These are phyloP conservation scores for Prunella vulgaris DNA, from an alignment of 257 asterid species.

Conservation along the genomic window DNA sequence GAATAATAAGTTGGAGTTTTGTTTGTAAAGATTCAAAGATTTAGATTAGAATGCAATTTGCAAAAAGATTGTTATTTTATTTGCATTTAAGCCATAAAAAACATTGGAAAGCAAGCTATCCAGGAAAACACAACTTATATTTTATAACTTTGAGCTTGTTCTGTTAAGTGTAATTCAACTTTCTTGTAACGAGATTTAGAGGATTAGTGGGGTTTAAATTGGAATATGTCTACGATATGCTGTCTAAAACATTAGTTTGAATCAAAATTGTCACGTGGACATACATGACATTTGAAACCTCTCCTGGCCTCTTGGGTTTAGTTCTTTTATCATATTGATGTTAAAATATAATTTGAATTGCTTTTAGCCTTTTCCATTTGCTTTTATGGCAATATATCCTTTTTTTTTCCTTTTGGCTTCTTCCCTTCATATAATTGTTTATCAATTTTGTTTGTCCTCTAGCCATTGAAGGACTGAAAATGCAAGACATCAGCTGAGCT, in stretches of 20 bases:
- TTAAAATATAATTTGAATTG: neutral
- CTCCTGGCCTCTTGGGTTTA: neutral
- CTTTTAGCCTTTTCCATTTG: neutral
- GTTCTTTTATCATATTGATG: neutral
- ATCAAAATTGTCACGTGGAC: neutral
- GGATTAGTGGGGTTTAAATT: neutral
- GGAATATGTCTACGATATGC: neutral
- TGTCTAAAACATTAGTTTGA: neutral
- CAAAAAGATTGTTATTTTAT: too few species aligned
- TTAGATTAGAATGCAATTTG: too few species aligned
- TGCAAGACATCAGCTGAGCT: neutral
- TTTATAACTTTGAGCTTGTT: neutral
- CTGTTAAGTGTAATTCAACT: neutral
- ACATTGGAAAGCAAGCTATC: neutral
- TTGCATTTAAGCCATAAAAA: too few species aligned
- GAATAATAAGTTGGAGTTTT: too few species aligned
- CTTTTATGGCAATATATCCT: neutral
- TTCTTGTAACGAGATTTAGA: neutral
- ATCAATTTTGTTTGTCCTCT: neutral
- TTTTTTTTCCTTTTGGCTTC: neutral
- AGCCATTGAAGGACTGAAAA: slow-evolving; percentile 2
- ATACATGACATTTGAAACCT: neutral
- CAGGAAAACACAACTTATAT: neutral
- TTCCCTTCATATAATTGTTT: neutral
- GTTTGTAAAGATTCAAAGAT: too few species aligned